Base-by-base conservation (phyloP, 208 protist genomes). In the Acanthamoeba royreba region DNA sequence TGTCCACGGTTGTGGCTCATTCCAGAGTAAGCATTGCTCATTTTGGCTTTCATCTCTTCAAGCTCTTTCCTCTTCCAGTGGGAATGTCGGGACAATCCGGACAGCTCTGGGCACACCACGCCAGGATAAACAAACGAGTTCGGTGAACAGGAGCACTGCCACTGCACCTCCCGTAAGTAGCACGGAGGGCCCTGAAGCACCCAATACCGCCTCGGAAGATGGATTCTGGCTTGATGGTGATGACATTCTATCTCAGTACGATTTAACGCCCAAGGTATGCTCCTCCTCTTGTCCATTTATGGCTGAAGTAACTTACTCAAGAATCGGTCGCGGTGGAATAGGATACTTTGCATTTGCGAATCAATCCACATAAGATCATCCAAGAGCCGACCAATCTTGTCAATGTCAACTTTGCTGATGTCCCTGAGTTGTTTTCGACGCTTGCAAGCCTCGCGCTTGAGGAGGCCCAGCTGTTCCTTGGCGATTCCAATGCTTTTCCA, bases 171-270 rank as follows among this genome's bases (percentile, higher is more conserved):
- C n/a, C n/a, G n/a, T n/a, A n/a, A n/a, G n/a, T n/a, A n/a, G n/a
- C n/a, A n/a, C n/a, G n/a, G n/a, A n/a, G n/a, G n/a, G n/a, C n/a
- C n/a, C n/a, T n/a, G n/a, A n/a, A n/a, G n/a, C n/a, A n/a, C n/a
- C n/a, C n/a, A n/a, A n/a, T 4, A 35, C 74, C n/a, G 74, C 45
- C 1, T 52, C 45, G 15, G 79, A 88, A 33, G 79, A 88, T 33
- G 79, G 79, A 40, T 88, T 88, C 49, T 88, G 79, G 79, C 79
- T 88, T 7, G 79, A 88, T 38, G 79, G 49, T 33, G 79, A 88
- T 25, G 79, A 88, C 35, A 88, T 46, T 38, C 49, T 88, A 17
- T 88, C 79, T 9, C 79, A 88, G 28, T 88, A 88, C 46, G 49
- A 88, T 38, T 25, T 88, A 19, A 33, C 79, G n/a, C 79, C 49